Evolutionary conservation across 805 yeast species (phyloP), one percentile per base, ranked within the genome.

Genomic region (Tetrapisispora namnaoensis): DNA sequence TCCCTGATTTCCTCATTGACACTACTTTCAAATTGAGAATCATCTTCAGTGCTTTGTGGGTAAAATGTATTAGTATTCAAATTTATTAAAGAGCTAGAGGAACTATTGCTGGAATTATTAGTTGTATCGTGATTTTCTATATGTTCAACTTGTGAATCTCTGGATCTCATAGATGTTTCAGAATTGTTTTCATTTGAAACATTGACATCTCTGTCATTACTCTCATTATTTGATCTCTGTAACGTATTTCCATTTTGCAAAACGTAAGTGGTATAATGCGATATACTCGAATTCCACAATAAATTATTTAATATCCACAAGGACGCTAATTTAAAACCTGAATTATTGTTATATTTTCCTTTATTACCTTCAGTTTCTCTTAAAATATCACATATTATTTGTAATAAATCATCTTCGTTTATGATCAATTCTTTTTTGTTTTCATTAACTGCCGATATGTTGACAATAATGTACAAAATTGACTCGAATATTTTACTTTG

Each of bases 391-490:
- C 55, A 53, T 7, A 65, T 54, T 9, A 63, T 51, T 16, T 46
- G 32, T 22, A 65, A 44, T 7, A 65, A 58, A 17, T 64, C 67
- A 43, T 57, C 58, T 44, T 64, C 66, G 22, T 58, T 58, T 7
- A 65, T 58, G 1, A 65, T 62, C 30, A 64, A 49, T 40, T 61
- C 58, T 40, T 65, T 63, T 45, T 64, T 64, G 42, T 57, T 55
- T 49, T 65, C 69, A 49, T 65, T 61, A 13, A 63, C 61, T 13
- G 68, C 67, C 4, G 66, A 61, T 27, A 65, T 48, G 44, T 65
- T 64, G 3, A 61, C 67, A 21, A 65, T 56, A 37, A 65, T 62
- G 49, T 65, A 64, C 21, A 65, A 47, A 6, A 65, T 57, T 2
- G 63, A 66, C 42, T 60, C 66, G 24, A 63, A 51, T 1, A 61